These are phyloP conservation scores for Glycine tomentella DNA, from an alignment of 306 rosid genomes.

Conservation along the genomic window DNA sequence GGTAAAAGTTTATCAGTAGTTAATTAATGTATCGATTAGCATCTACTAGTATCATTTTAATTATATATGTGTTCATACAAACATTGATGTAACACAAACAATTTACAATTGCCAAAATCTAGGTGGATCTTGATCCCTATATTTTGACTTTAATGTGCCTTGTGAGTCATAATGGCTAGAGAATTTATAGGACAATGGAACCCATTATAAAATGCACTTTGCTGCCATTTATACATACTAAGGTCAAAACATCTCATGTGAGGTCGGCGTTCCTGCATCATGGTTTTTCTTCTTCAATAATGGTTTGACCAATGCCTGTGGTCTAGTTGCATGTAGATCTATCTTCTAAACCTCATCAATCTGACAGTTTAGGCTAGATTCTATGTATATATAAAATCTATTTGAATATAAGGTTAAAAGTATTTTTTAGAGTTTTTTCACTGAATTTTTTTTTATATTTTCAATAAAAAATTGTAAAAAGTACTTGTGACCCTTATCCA, in stretches of 20 bases:
- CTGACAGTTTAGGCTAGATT: background rate
- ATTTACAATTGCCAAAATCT: constrained; percentile 13
- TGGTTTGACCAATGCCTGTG: background rate
- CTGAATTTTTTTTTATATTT: no score
- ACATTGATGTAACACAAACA: background rate
- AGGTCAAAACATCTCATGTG: constrained; percentile 2
- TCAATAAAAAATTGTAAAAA: no score
- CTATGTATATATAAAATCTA: background rate
- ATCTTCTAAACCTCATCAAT: background rate
- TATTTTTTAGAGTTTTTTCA: no score
- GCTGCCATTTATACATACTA: background rate
- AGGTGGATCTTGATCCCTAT: constrained; percentile 44
- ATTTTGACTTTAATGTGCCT: constrained; percentile 35
- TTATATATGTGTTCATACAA: background rate
- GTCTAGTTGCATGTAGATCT: background rate
- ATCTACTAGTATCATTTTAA: background rate
- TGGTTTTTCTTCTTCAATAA: constrained; percentile 1
- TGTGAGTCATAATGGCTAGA: background rate
- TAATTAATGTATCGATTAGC: background rate
- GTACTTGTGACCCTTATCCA: no score
- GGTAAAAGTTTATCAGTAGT: no score
- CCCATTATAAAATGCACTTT: background rate
- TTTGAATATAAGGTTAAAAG: no score
- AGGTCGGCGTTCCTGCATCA: background rate
- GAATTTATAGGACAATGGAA: background rate